Evolutionary conservation across 768 basidiomycete genomes (phyloP).

Genomic region (Tubosaeta sp.): DNA sequence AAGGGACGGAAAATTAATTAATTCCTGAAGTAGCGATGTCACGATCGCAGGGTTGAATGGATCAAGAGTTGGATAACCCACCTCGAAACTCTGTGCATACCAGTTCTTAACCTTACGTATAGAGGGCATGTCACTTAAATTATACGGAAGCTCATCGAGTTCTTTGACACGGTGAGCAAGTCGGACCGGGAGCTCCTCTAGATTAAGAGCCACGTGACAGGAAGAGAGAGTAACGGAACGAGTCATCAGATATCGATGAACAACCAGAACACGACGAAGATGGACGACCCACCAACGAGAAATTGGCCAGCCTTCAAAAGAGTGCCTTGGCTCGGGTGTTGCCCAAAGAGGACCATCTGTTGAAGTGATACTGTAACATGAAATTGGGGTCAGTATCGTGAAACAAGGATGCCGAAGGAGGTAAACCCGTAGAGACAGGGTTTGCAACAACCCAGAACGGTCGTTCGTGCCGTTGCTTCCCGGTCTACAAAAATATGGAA

Average conservation of each 20-base stretch:
- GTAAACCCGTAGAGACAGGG: not conserved
- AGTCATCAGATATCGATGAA: not conserved
- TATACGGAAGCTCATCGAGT: slow-evolving; percentile 90
- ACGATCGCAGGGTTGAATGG: not conserved
- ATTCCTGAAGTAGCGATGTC: slow-evolving; percentile 54
- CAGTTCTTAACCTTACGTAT: slow-evolving; percentile 96
- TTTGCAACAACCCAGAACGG: too few relatives aligned
- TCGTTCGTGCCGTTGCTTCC: not conserved
- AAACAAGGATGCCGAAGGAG: not conserved
- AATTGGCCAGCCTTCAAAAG: slow-evolving; percentile 91
- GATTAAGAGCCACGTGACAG: not conserved
- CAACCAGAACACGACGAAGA: not conserved
- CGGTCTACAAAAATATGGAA: not conserved
- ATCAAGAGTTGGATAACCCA: slow-evolving; percentile 31
- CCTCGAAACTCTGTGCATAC: slow-evolving; percentile 99
- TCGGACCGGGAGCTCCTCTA: slow-evolving; percentile 92
- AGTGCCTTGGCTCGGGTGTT: slow-evolving; percentile 93
- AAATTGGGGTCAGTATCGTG: slow-evolving; percentile 5
- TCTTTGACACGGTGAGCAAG: slow-evolving; percentile 96
- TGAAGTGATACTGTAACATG: slow-evolving; percentile 78
- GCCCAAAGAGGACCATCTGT: slow-evolving; percentile 97
- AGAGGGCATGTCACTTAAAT: slow-evolving; percentile 84
- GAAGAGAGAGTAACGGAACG: too few relatives aligned
- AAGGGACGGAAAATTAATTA: slow-evolving; percentile 83
- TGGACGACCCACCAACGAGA: slow-evolving; percentile 54